phyloP scores from a whole-genome alignment of 192 early-diverging fungal genomes.

The Chytriomyces sp. region DNA sequence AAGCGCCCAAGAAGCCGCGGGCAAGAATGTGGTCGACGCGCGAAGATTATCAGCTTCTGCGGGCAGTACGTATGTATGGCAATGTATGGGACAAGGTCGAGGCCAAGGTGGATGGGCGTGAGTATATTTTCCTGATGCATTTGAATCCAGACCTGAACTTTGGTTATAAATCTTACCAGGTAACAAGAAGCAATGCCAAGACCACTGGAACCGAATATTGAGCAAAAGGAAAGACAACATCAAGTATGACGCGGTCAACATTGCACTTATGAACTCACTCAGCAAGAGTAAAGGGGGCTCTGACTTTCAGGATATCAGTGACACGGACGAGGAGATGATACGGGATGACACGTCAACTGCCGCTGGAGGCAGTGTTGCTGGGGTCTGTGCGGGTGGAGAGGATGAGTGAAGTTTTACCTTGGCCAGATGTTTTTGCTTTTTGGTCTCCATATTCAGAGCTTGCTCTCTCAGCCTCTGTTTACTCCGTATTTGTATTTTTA shows the following conservation, averaged over 20 bases:
- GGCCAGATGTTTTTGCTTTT: too few species aligned
- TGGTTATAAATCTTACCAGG: slow-evolving; percentile 16
- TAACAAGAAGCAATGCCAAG: slow-evolving; percentile 41
- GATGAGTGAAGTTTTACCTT: too few species aligned
- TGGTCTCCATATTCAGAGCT: too few species aligned
- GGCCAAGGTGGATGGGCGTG: slow-evolving; percentile 27
- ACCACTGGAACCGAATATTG: slow-evolving; percentile 42
- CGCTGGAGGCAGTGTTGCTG: too few species aligned
- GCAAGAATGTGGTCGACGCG: slow-evolving; percentile 33
- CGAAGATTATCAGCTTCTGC: slow-evolving; percentile 35
- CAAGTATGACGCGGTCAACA: slow-evolving; percentile 21
- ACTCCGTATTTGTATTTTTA: too few species aligned
- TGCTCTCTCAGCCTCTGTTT: too few species aligned
- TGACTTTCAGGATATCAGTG: slow-evolving; percentile 23
- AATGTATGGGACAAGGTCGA: slow-evolving; percentile 32
- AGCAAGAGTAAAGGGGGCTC: slow-evolving; percentile 8
- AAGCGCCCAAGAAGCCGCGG: slow-evolving; percentile 3
- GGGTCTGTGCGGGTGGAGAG: too few species aligned
- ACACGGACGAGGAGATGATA: slow-evolving; percentile 13
- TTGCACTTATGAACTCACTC: slow-evolving; percentile 26
- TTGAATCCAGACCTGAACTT: neutral
- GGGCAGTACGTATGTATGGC: slow-evolving; percentile 33
- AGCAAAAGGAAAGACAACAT: slow-evolving; percentile 28
- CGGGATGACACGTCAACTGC: neutral
- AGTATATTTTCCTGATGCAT: slow-evolving; percentile 3